Evolutionary conservation across 2,329 filamentous ascomycete species (phyloP), one percentile per base, ranked within the genome.

Genomic region (Talaromyces amestolkiae): DNA sequence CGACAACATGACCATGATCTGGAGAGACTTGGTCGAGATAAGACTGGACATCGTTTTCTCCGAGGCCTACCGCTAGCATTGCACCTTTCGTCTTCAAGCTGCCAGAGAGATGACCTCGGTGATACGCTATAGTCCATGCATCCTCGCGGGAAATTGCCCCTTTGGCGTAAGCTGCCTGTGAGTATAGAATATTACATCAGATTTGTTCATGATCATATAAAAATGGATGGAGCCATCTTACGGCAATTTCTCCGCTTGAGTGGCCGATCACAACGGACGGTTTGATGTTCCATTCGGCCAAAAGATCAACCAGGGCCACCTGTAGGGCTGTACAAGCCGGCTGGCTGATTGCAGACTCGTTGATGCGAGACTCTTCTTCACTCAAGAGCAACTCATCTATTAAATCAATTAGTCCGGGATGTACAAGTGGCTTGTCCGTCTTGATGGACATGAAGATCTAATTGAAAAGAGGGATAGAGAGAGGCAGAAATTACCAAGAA

Each of bases 161-260:
- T 0, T 80, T 77, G 1, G 80, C 78, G 61, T 82, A 84, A 0
- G 79, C 81, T 0, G 80, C 80, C 43, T 45, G 43, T 22, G 43
- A 22, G 9, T 22, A 45, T 22, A 22, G 1, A 22, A 8, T 4
- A n/a, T 13, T 45, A 22, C 13, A 11, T 45, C 22, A 45, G 43
- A 11, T 5, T n/a, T 22, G n/a, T 45, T 22, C 19, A 22, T 45
- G 10, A 22, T 11, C n/a, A 22, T 22, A 5, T 11, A 22, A 11
- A 45, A 5, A 11, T 31, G 1, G 19, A 22, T 45, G n/a, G 41
- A 3, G 8, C 1, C 3, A 45, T 45, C 43, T 22, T 45, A 45
- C 43, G 3, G 69, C 79, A 13, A 83, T 83, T 68, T 84, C 82
- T 15, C 82, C 82, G 0, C 77, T 79, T 0, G 80, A 82, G 68